These are phyloP conservation scores for Rhodosporidiobolus sp. DNA, from an alignment of 768 basidiomycete genomes.

Conservation along the genomic window DNA sequence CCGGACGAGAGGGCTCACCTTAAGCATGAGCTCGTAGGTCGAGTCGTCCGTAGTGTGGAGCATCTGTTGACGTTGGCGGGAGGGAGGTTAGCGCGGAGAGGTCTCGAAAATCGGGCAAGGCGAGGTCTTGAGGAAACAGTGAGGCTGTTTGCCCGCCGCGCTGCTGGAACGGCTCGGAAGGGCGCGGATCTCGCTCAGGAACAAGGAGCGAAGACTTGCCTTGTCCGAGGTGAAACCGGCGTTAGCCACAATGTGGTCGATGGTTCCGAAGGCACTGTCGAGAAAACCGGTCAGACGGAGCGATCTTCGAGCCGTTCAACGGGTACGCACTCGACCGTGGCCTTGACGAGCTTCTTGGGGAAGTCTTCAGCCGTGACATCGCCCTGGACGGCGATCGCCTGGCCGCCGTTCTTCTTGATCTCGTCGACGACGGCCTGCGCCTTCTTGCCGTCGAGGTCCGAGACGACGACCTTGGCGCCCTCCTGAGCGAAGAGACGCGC, in stretches of 20 bases:
- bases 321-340: constrained; percentile 63
- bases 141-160: background rate
- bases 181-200: too few relatives aligned
- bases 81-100: too few relatives aligned
- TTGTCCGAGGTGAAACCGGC: constrained; percentile 50
- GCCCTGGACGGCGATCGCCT: constrained; percentile 69
- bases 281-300: background rate
- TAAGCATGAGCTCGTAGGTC: constrained; percentile 74
- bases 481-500: constrained; percentile 78
- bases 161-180: too few relatives aligned
- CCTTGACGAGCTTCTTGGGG: constrained; percentile 70
- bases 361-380: constrained; percentile 84
- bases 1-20: too few relatives aligned
- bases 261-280: constrained; percentile 69
- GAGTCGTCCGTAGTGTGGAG: constrained; percentile 67
- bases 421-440: constrained; percentile 66
- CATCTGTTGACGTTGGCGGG: constrained; percentile 66
- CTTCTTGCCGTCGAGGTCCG: constrained; percentile 74
- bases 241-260: constrained; percentile 85
- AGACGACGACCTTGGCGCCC: constrained; percentile 82
- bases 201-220: background rate
- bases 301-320: background rate
- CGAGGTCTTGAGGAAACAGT: too few relatives aligned
- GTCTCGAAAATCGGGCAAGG: too few relatives aligned
- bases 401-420: constrained; percentile 69